Evolutionary conservation across 2,329 filamentous ascomycete genomes (phyloP), one percentile per base, ranked within the genome.

Genomic region (Cladophialophora yegresii): DNA sequence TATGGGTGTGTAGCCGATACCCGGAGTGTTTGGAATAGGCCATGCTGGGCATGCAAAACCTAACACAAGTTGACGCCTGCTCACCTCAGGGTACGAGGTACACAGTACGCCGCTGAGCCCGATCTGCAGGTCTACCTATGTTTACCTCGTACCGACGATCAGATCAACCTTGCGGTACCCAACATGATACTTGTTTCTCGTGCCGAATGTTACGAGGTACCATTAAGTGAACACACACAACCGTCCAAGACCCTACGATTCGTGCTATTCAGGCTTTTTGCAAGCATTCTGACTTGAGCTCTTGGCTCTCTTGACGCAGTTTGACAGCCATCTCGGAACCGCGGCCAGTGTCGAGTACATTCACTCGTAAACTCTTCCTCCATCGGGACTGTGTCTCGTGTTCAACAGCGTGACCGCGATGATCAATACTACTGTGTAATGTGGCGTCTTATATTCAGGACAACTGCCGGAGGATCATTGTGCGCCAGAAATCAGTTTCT

Each of bases 301-400:
- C 16, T 45, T 59, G 32, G 33, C 22, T 9, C 4, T 54, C 55
- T 55, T 63, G 55, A 60, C 61, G 61, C 61, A 63, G 50, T 62
- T 32, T 61, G 58, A 61, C 55, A 50, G 20, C 10, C 43, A 10
- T 28, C 10, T 53, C 47, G 30, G 51, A 9, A 50, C 4, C 12
- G 20, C 5, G 22, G 9, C 45, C 23, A 28, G n/a, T 10, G 47
- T 26, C 20, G 26, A 6, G 26, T 28, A 28, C 26, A 28, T 28
- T 6, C 6, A 28, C 26, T 28, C 26, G 26, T 28, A 28, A n/a
- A 12, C 45, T 12, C n/a, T 6, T 49, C 23, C 10, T 49, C 7
- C 45, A 50, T 26, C 4, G 12, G 22, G 45, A 49, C 10, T 20
- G 13, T 50, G 26, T 50, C 47, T 26, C 22, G 47, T 4, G 4